phyloP scores from a whole-genome alignment of 2,329 filamentous ascomycete species.

The Colletotrichum sp. region DNA sequence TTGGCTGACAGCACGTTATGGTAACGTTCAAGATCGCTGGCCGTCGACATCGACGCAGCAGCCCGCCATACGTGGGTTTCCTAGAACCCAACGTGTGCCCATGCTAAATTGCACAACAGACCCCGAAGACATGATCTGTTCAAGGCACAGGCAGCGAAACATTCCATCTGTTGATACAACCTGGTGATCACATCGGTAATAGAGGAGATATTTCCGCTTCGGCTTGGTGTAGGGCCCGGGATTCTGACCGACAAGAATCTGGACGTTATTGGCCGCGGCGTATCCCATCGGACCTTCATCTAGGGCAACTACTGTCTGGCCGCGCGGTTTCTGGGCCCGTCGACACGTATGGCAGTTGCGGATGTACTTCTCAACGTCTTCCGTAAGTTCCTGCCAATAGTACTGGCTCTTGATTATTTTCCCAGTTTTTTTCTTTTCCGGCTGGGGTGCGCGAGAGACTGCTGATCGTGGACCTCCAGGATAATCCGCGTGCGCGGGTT shows the following conservation, averaged over 20 bases:
- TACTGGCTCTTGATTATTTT: too few relatives aligned
- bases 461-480: too few relatives aligned
- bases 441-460: too few relatives aligned
- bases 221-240: neutral
- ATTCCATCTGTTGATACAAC: neutral
- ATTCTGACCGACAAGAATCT: neutral
- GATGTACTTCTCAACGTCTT: too few relatives aligned
- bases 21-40: neutral
- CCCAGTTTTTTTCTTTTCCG: rapidly evolving
- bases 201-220: neutral
- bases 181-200: neutral
- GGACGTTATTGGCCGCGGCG: neutral
- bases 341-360: too few relatives aligned
- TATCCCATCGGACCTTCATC: neutral
- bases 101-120: neutral
- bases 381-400: too few relatives aligned
- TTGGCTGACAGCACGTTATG: neutral
- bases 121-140: neutral
- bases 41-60: neutral
- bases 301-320: neutral
- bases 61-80: neutral
- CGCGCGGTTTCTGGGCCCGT: too few relatives aligned
- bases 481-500: too few relatives aligned
- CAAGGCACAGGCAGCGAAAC: too few relatives aligned
- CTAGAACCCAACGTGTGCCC: too few relatives aligned